These are phyloP conservation scores for Beauveria sp. DNA, from an alignment of 2,329 filamentous ascomycete genomes.

Conservation along the genomic window DNA sequence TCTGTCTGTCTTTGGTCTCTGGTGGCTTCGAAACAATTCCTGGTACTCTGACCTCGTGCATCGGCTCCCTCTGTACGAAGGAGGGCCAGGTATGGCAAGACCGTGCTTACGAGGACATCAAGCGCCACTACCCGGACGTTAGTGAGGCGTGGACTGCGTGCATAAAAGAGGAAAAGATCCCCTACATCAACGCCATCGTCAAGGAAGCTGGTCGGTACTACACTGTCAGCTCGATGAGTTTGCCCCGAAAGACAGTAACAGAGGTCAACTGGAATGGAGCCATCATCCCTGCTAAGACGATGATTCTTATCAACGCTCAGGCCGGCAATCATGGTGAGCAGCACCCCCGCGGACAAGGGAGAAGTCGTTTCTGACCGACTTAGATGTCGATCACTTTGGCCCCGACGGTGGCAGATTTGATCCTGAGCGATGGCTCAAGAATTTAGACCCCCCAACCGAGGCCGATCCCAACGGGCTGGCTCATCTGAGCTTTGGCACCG, in stretches of 20 bases:
- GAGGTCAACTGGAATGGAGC: slow-evolving; percentile 45
- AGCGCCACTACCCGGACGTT: slow-evolving; percentile 36
- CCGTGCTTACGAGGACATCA: slow-evolving; percentile 44
- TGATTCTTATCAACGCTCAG: slow-evolving; percentile 48
- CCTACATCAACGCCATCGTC: slow-evolving; percentile 40
- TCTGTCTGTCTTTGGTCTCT: slow-evolving; percentile 44
- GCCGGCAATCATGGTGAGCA: slow-evolving; percentile 42
- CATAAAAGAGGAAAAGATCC: slow-evolving; percentile 38
- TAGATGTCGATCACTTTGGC: neutral
- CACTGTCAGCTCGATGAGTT: slow-evolving; percentile 44
- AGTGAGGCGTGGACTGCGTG: slow-evolving; percentile 38
- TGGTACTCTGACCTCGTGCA: slow-evolving; percentile 42
- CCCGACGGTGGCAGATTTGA: neutral
- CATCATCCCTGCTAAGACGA: slow-evolving; percentile 42
- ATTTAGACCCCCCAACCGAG: slow-evolving; percentile 17
- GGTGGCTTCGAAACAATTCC: slow-evolving; percentile 49
- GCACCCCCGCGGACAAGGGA: slow-evolving; percentile 11
- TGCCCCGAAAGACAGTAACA: slow-evolving; percentile 42
- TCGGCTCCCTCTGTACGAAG: slow-evolving; percentile 39
- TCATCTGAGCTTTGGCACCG: slow-evolving; percentile 45
- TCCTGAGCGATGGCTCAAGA: neutral
- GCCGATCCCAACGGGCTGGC: slow-evolving; percentile 21
- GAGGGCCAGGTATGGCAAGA: slow-evolving; percentile 44
- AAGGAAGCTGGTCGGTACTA: slow-evolving; percentile 47
- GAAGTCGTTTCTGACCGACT: neutral